Conservation (phyloP, 345 rosid genomes). For the Sonneratia caseolaris region DNA sequence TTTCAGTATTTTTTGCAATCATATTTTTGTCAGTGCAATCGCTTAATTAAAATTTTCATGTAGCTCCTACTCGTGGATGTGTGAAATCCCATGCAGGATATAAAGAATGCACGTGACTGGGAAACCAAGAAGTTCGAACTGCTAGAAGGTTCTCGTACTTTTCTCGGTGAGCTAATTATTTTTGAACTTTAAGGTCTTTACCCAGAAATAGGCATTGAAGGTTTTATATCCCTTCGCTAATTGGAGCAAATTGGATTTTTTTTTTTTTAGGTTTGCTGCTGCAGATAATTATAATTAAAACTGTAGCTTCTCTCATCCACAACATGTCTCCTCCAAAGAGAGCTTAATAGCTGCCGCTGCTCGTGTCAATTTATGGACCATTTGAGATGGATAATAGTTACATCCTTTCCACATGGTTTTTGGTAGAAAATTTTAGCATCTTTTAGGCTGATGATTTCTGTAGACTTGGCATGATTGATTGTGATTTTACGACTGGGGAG, state of each 20-base stretch:
- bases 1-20: neutral
- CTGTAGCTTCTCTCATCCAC: slow-evolving; percentile 30
- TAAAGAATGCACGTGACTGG: slow-evolving; percentile 18
- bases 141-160: slow-evolving; percentile 21
- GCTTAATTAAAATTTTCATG: neutral
- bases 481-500: neutral
- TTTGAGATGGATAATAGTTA: neutral
- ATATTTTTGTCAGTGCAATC: neutral
- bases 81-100: slow-evolving; percentile 13
- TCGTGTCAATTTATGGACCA: slow-evolving; percentile 1
- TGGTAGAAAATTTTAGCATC: too few species aligned
- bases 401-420: neutral
- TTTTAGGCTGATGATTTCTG: too few species aligned
- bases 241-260: neutral
- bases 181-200: neutral
- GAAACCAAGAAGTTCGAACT: slow-evolving; percentile 30
- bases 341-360: slow-evolving; percentile 22
- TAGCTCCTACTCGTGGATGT: neutral
- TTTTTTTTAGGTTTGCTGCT: slow-evolving; percentile 11
- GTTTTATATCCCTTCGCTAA: neutral
- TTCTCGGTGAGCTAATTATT: slow-evolving; percentile 24
- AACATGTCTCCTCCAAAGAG: slow-evolving; percentile 79
- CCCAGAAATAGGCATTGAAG: neutral
- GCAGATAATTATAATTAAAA: slow-evolving; percentile 31
- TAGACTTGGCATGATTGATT: neutral